Evolutionary conservation across 78 protist genomes (phyloP), one percentile per base, ranked within the genome.

Genomic region (Dictyostelium purpureum): DNA sequence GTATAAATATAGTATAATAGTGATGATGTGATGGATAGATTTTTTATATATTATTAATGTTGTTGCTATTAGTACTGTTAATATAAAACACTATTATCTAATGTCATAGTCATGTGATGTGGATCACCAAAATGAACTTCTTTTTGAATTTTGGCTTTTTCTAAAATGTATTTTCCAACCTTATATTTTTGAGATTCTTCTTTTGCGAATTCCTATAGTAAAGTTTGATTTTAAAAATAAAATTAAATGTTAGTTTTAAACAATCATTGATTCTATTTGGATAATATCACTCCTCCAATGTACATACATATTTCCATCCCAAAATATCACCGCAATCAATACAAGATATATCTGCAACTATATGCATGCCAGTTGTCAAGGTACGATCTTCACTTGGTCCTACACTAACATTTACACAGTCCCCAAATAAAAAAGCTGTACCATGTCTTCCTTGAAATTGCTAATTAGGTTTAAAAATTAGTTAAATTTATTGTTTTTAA

Each of bases 231-330:
- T 12, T 49, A 45, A 54, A 26, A 56, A 56, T 4, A 11, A 77
- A 9, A 45, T 31, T 63, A 38, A 66, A 38, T 5, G 11, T 4
- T 5, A 11, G 10, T 43, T 4, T 9, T 43, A 4, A 43, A 43
- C 7, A 43, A 7, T 43, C 7, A 43, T 4, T 43, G 4, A 73
- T 11, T 31, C 2, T n/a, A 9, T 10, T n/a, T n/a, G n/a, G n/a
- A n/a, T n/a, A n/a, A n/a, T n/a, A n/a, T n/a, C 4, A 43, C 49
- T 43, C 49, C 49, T 9, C 4, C 7, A 43, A 47, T 31, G 1
- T 11, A 40, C 91, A 43, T 85, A 85, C 91, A 73, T 85, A 85
- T 85, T 85, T 85, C 91, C 91, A 85, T 45, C 91, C 91, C 11
- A 85, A 51, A n/a, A 52, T 28, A 18, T 85, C 82, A 59, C 78